Evolutionary conservation across 352 stramenopile species (phyloP), one percentile per base, ranked within the genome.

Genomic region (Globisporangium megalacanthum): DNA sequence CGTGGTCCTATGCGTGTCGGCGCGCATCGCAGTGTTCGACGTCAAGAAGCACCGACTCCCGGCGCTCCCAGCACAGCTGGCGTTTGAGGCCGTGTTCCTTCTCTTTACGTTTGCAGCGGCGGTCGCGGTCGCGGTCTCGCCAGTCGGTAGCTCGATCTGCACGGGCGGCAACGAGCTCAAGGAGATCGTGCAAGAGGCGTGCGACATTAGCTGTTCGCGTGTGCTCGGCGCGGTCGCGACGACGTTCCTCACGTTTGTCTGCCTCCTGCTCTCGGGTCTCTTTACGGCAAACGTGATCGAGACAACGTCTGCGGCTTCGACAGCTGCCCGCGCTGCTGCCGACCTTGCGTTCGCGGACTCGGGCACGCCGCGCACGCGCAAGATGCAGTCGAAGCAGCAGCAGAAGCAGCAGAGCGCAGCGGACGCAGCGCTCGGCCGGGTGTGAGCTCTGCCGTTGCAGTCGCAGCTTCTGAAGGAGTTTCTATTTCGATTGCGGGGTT

Each of bases 171-270:
- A 72, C 44, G 75, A 80, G 49, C 64, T 82, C 41, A 58, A 75
- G 68, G 65, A 50, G 15, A 54, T 84, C 36, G 60, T 89, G 47
- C 56, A 89, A 54, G 72, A 89, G 54, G 73, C 78, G 25, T 89
- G 79, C 58, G 69, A 76, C n/a, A 80, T 89, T 66, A 70, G 70
- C 60, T 89, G 79, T 65, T 72, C 68, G 19, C 77, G 83, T 54
- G 66, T 87, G 29, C 60, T 89, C 29, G 70, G 72, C 17, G 66
- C 76, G 13, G 65, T 86, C 31, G 65, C 75, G 20, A 67, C 72
- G 42, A 84, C 70, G 50, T 89, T 89, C 62, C 37, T 83, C 39
- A 60, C 68, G 1, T 82, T 78, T n/a, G 42, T 81, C 10, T 77
- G 73, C 62, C 79, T 86, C 52, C 50, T 89, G 15, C 46, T 75